Base-by-base conservation (phyloP, 805 yeast genomes). In the Clavispora fructus region DNA sequence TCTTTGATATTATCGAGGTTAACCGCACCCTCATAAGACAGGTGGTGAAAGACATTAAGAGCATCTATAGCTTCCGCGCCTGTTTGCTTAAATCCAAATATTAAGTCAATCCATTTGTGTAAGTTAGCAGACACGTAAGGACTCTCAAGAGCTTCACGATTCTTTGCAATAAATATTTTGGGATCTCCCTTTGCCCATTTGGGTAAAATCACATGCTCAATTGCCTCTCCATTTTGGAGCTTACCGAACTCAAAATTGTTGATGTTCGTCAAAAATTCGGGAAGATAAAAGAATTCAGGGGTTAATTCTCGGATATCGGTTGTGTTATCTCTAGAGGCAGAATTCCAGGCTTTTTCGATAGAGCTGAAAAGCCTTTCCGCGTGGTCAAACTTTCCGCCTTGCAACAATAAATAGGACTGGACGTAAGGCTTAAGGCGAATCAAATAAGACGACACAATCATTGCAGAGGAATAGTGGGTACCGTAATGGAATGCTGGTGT, bases 401-500 rank as follows among this genome's bases (percentile, higher is more conserved):
- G 97, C 7, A 90, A 65, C 16, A 87, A 59, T 37, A 87, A 63
- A 57, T 85, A 88, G 0, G 95, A 83, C 44, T 85, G 87, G 2
- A 85, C 92, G 63, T 81, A 87, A 0, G 97, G 97, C 51, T 83
- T 78, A 25, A 89, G 55, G 41, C 97, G 71, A 33, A 89, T 87
- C 52, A 89, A 62, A 55, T 78, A 89, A 0, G 94, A 85, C 0
- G 95, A 77, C 2, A 88, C 96, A 58, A 89, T 88, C 97, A 89
- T 90, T 0, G 96, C 95, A 0, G 95, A 87, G 0, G 96, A 88
- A 60, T 89, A 89, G 62, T 89, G 97, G 0, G 97, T 90, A 2
- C 97, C 97, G 58, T 89, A 89, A 61, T 89, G 96, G 63, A 89
- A 89, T 0, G 96, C 87, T 0, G 90, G 89, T 0, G 88, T 71